Evolutionary conservation across 2,329 filamentous ascomycete genomes (phyloP), one percentile per base, ranked within the genome.

Genomic region (Colletotrichum liriopes): DNA sequence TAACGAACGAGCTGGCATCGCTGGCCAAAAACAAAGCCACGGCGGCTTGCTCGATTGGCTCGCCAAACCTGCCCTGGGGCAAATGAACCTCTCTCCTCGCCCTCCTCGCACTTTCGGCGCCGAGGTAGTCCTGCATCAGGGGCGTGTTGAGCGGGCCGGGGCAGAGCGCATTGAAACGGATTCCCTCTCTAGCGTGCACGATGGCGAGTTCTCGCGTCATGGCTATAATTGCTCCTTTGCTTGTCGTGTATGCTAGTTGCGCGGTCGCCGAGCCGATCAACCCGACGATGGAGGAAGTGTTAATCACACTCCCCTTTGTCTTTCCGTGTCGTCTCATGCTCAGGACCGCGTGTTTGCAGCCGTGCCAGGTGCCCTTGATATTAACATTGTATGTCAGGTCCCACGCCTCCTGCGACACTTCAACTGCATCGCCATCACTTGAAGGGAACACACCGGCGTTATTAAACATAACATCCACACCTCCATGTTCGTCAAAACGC

Each of bases 381-480:
- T 94, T 94, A 81, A 94, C 93, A 71, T 88, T 89, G 74, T 93
- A 91, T 0, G 93, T 94, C 70, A 93, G 80, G 75, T 94, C 92
- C 93, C 93, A 94, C 81, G 94, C 93, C 79, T 90, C 90, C 82
- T 94, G 26, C 0, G 66, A 51, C 3, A 64, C 47, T 9, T 64
- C 66, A 5, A 93, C 84, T 23, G 92, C 92, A 78, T 91, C 87
- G 5, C 84, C 86, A 74, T 91, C 89, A 70, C 92, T 86, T 29
- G 87, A 87, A 79, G 94, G 92, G 92, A 94, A 94, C 76, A 94
- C 94, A 20, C 93, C 93, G 20, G 93, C 93, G 77, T 94, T 94
- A 86, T 94, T 94, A 88, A 94, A 94, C 77, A 94, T 91, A 77
- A 94, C 86, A 77, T 94, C 93, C 1, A 92, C 81, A 49, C 93